phyloP scores from a whole-genome alignment of 129 eudicot species.

The Apium graveolens region DNA sequence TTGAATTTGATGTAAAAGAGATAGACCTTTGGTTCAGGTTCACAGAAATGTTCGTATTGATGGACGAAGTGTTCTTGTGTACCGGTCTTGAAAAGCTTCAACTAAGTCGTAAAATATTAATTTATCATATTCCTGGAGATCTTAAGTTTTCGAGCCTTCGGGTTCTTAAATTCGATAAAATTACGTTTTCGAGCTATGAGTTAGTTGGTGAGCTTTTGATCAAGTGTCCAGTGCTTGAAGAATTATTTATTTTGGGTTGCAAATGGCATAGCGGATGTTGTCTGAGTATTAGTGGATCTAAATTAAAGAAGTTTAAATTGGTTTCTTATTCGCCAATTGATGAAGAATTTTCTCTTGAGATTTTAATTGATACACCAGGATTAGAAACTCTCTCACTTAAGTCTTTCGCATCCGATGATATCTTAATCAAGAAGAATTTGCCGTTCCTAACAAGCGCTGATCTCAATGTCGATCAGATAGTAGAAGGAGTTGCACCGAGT shows the following conservation, averaged over 20 bases:
- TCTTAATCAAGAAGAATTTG: not conserved
- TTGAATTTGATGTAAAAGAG: not conserved
- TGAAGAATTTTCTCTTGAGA: not conserved
- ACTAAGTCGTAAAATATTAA: not conserved
- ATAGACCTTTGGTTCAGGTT: not conserved
- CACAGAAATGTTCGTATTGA: not conserved
- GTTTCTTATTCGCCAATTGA: not conserved
- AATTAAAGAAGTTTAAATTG: conserved; percentile 3
- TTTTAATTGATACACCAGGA: not conserved
- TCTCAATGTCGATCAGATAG: not conserved
- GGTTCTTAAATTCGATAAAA: not conserved
- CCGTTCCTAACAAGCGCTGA: not conserved
- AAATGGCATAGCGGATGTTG: not conserved
- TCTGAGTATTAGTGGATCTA: not conserved
- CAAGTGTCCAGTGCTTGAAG: conserved; percentile 6
- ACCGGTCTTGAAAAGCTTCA: not conserved
- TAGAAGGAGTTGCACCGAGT: not conserved
- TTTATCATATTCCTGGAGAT: not conserved
- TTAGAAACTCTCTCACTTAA: not conserved
- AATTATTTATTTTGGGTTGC: not conserved
- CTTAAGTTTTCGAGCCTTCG: not conserved
- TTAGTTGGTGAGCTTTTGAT: not conserved
- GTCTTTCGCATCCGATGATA: not conserved
- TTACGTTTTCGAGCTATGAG: not conserved
- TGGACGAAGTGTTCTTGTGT: not conserved